Evolutionary conservation across 2,329 filamentous ascomycete genomes (phyloP).

Genomic region (Cercospora zeina): DNA sequence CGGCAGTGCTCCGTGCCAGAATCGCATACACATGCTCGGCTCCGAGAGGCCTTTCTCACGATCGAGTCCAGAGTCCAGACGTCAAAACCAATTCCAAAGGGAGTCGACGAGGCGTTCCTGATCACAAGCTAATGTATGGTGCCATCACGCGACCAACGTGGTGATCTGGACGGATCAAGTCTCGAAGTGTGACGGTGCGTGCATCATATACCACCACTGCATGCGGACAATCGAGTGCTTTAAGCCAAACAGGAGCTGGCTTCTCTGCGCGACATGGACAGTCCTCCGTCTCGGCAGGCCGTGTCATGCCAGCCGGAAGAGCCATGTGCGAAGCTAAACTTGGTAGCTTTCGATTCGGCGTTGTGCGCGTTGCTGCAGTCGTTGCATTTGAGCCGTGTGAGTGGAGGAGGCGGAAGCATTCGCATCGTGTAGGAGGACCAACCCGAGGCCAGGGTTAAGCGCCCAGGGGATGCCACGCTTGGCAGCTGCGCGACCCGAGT

Average conservation of each 20-base stretch:
- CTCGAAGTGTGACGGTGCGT: conserved; percentile 18
- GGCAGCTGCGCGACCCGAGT: conserved; percentile 1
- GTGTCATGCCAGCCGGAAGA: conserved; percentile 10
- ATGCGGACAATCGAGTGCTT: neutral
- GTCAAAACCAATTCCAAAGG: neutral
- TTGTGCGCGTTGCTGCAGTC: neutral
- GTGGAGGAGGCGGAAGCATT: conserved; percentile 3
- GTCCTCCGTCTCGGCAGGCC: neutral
- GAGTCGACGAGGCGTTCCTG: conserved; percentile 1
- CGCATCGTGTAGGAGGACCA: conserved; percentile 15
- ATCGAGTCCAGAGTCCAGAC: conserved; percentile 4
- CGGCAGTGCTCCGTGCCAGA: neutral
- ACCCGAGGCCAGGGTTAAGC: conserved; percentile 20
- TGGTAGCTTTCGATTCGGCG: conserved; percentile 5
- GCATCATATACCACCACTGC: conserved; percentile 7
- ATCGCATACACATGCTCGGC: neutral
- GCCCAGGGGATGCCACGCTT: conserved; percentile 10
- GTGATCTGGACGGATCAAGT: conserved; percentile 13
- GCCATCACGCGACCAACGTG: conserved; percentile 10
- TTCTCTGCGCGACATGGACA: conserved; percentile 5
- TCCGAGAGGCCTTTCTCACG: neutral
- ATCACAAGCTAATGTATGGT: conserved; percentile 13
- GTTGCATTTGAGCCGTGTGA: conserved; percentile 15
- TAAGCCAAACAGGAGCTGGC: conserved; percentile 1
- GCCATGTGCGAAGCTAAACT: conserved; percentile 18